Conservation (phyloP, 2,329 filamentous ascomycete species). For the Fusarium nelsonii region DNA sequence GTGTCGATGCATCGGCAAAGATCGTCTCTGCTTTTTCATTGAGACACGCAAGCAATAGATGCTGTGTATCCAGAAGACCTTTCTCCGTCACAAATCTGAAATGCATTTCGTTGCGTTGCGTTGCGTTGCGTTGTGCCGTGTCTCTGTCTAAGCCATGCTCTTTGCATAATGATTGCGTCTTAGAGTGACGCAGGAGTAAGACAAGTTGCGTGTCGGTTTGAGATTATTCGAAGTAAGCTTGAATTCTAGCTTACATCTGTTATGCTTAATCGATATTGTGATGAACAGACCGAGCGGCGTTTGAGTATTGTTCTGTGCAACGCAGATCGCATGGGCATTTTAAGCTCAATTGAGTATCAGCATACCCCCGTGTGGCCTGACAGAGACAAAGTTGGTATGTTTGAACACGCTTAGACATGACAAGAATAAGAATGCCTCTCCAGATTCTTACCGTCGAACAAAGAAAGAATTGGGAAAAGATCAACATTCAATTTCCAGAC, state of each 20-base stretch:
- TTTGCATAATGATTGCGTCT: slow-evolving; percentile 27
- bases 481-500: slow-evolving; percentile 23
- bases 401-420: neutral
- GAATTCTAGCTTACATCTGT: slow-evolving; percentile 44
- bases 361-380: slow-evolving; percentile 21
- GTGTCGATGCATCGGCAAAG: slow-evolving; percentile 9
- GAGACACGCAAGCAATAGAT: slow-evolving; percentile 22
- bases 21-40: slow-evolving; percentile 20
- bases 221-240: slow-evolving; percentile 49
- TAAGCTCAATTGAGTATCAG: slow-evolving; percentile 24
- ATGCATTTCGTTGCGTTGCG: slow-evolving; percentile 13
- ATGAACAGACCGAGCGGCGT: slow-evolving; percentile 35
- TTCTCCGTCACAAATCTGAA: slow-evolving; percentile 15
- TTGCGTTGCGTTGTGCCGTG: neutral
- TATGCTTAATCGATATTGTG: slow-evolving; percentile 31
- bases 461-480: slow-evolving; percentile 17
- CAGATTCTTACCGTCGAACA: slow-evolving; percentile 3
- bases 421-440: slow-evolving; percentile 11
- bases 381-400: slow-evolving; percentile 32
- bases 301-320: slow-evolving; percentile 28
- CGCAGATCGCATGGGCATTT: slow-evolving; percentile 31
- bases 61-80: slow-evolving; percentile 25
- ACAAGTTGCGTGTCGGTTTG: slow-evolving; percentile 47
- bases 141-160: slow-evolving; percentile 4
- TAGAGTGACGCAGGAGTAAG: slow-evolving; percentile 33